These are phyloP conservation scores for Kuraishia borneana DNA, from an alignment of 805 yeast species.

Conservation along the genomic window DNA sequence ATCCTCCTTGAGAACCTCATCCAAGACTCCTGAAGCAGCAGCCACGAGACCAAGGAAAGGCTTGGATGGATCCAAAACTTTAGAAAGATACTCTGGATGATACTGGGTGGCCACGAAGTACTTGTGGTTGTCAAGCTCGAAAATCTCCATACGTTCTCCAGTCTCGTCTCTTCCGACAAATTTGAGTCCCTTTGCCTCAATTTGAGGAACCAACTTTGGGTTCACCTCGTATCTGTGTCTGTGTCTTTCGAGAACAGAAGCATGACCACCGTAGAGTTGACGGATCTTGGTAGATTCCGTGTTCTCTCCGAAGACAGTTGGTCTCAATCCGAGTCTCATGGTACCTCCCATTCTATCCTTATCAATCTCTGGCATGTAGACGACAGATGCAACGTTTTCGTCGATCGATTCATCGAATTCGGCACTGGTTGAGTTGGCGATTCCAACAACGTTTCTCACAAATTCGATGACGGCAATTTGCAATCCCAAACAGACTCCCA, in stretches of 20 bases:
- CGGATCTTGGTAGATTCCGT: conserved; percentile 62
- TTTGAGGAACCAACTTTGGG: conserved; percentile 60
- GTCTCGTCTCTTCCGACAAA: conserved; percentile 93
- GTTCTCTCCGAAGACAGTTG: conserved; percentile 66
- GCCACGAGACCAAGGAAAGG: conserved; percentile 96
- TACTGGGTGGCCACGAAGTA: conserved; percentile 93
- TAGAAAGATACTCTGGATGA: conserved; percentile 96
- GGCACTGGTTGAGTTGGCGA: conserved; percentile 60
- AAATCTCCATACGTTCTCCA: conserved; percentile 86
- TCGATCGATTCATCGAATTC: conserved; percentile 63
- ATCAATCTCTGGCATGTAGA: conserved; percentile 98
- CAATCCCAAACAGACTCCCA: conserved; percentile 96
- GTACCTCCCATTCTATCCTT: conserved; percentile 96
- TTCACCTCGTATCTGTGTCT: conserved; percentile 98
- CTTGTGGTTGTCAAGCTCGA: conserved; percentile 80
- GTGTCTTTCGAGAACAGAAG: conserved; percentile 80
- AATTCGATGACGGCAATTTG: conserved; percentile 95
- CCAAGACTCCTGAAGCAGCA: conserved; percentile 79
- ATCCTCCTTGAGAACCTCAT: conserved; percentile 41
- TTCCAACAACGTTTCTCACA: conserved; percentile 68
- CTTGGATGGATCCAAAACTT: conserved; percentile 91
- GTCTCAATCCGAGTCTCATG: conserved; percentile 94
- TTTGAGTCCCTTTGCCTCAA: conserved; percentile 71
- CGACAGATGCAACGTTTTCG: conserved; percentile 64
- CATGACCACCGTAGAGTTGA: conserved; percentile 65